Base-by-base conservation (phyloP, 176 grass and related monocot species). In the Cenchrus purpureus region DNA sequence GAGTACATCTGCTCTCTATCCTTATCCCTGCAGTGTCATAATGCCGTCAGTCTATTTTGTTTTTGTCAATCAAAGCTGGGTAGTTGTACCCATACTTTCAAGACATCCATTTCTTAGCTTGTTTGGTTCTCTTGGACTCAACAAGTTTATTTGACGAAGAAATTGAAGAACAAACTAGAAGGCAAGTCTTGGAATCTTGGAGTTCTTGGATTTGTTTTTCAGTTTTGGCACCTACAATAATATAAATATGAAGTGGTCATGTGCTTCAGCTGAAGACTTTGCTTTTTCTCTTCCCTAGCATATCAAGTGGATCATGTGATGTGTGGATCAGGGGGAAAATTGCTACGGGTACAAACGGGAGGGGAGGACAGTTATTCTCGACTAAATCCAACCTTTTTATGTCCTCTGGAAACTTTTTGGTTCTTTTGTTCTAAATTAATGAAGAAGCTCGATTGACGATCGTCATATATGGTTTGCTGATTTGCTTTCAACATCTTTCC, bases 21-120 rank as follows among this genome's bases (percentile, higher is more conserved):
- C 59, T 92, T 92, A 84, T 87, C 90, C 90, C 85, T 77, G 74
- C 75, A 58, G 77, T 74, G 71, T 79, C 79, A 89, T 85, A 70
- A 84, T 84, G 84, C 72, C 69, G 71, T 86, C 78, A 84, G 62
- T 71, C 78, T 79, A 65, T 77, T 42, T 78, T 37, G 65, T 79
- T 89, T 88, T 69, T 65, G 42, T 77, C 55, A 62, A 49, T 74
- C 76, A 52, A 66, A 51, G 71, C 68, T 20, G 49, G 64, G 73
- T 86, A 83, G 48, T 82, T 58, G 83, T 17, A 73, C 51, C 81
- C 46, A 62, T 81, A 42, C 65, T 81, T 89, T 62, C 49, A 65
- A 84, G 76, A 66, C 64, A 67, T 37, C 68, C 15, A 52, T 63
- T 85, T 77, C 25, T 76, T 40, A 40, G 37, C 37, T 40, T 51